phyloP scores from a whole-genome alignment of 768 basidiomycete genomes.

The Leccinum variicolor region DNA sequence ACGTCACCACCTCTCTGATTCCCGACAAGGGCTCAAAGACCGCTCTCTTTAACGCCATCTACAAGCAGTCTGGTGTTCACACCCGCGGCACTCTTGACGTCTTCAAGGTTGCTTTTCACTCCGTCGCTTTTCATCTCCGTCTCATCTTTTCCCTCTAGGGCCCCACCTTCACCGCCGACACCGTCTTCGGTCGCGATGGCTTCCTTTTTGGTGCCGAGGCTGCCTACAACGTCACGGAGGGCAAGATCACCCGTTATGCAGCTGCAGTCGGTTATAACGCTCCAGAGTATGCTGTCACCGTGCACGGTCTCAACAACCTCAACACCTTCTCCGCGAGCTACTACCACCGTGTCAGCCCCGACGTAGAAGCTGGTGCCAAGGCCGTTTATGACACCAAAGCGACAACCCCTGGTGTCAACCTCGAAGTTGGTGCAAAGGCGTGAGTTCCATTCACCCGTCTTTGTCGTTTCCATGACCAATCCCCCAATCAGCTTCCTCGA shows the following conservation, averaged over 20 bases:
- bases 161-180: slow-evolving; percentile 94
- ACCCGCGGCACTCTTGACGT: slow-evolving; percentile 86
- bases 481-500: slow-evolving; percentile 64
- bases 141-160: slow-evolving; percentile 52
- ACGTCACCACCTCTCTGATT: slow-evolving; percentile 75
- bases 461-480: not conserved
- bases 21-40: slow-evolving; percentile 87
- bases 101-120: slow-evolving; percentile 68
- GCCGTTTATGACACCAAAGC: slow-evolving; percentile 95
- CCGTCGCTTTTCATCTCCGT: not conserved
- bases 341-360: slow-evolving; percentile 92
- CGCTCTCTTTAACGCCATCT: slow-evolving; percentile 77
- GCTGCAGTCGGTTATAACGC: slow-evolving; percentile 93
- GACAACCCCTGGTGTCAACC: slow-evolving; percentile 77
- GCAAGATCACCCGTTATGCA: slow-evolving; percentile 88
- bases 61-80: slow-evolving; percentile 97
- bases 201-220: slow-evolving; percentile 97
- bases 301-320: slow-evolving; percentile 94
- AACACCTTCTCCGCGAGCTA: slow-evolving; percentile 93
- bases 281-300: slow-evolving; percentile 90
- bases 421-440: slow-evolving; percentile 96
- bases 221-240: slow-evolving; percentile 94
- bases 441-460: slow-evolving; percentile 39
- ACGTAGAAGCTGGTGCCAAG: slow-evolving; percentile 95
- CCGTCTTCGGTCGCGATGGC: slow-evolving; percentile 93